phyloP scores from a whole-genome alignment of 192 early-diverging fungal genomes.

The Linnemannia hyalina region DNA sequence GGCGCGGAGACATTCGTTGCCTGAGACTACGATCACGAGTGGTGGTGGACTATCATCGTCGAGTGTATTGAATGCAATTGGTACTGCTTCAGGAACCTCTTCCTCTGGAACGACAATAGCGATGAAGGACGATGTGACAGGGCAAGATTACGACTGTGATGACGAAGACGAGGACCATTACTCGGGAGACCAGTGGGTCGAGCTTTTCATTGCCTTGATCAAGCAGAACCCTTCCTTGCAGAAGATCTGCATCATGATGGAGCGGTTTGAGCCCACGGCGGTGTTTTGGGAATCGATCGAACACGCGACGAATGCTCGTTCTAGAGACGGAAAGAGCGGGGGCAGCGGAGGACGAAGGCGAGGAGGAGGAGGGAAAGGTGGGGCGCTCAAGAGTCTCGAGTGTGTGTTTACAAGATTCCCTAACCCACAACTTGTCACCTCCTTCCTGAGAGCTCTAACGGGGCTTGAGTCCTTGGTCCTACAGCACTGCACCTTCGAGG shows the following conservation, averaged over 20 bases:
- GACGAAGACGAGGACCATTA: background rate
- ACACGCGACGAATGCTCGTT: background rate
- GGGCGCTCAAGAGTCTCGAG: background rate
- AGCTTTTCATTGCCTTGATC: background rate
- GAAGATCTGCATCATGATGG: constrained; percentile 12
- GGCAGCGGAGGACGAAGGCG: no score
- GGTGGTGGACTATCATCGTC: background rate
- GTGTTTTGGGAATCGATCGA: constrained; percentile 11
- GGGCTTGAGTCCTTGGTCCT: constrained; percentile 2
- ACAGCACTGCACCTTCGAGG: constrained; percentile 18
- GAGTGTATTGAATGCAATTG: background rate
- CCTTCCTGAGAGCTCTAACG: background rate
- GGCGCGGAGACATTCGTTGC: background rate
- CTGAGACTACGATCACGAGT: background rate
- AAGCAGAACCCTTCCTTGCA: constrained; percentile 3
- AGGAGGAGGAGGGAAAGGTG: no score
- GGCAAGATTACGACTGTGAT: background rate
- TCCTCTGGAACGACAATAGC: background rate
- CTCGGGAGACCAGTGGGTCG: constrained; percentile 7
- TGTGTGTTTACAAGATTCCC: constrained; percentile 14
- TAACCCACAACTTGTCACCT: background rate
- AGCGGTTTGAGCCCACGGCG: constrained; percentile 20
- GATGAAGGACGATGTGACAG: background rate
- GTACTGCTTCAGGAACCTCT: background rate
- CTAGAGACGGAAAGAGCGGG: background rate